These are phyloP conservation scores for Solidago caesia DNA, from an alignment of 129 eudicot species.

Conservation along the genomic window DNA sequence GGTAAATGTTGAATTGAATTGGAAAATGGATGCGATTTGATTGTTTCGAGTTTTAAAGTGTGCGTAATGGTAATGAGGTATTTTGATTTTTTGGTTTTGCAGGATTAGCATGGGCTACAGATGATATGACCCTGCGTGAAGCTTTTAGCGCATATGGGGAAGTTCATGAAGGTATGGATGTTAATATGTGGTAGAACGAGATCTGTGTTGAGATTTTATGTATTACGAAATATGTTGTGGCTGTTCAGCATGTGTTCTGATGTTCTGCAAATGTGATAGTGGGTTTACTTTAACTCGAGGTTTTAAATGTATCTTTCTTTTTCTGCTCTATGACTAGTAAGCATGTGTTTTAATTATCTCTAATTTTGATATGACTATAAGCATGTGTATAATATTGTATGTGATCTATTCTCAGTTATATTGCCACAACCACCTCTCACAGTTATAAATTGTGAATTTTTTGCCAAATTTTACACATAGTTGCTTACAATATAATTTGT, in stretches of 20 bases:
- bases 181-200: neutral
- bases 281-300: no score
- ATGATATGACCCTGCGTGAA: constrained; percentile 59
- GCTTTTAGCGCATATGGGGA: constrained; percentile 72
- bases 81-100: constrained; percentile 17
- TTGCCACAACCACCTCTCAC: no score
- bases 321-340: no score
- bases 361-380: no score
- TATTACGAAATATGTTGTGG: neutral
- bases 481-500: neutral
- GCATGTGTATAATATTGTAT: no score
- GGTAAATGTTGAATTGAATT: constrained; percentile 40
- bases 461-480: no score
- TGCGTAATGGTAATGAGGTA: constrained; percentile 5
- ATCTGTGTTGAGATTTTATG: neutral
- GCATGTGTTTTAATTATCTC: no score
- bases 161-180: constrained; percentile 66
- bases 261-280: neutral
- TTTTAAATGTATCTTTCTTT: no score
- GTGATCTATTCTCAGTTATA: no score
- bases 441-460: no score
- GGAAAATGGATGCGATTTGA: neutral
- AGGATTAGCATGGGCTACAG: constrained; percentile 80
- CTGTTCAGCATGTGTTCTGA: neutral
- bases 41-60: neutral